Conservation (phyloP, 1,139 yeast species). For the Candida tropicalis region DNA sequence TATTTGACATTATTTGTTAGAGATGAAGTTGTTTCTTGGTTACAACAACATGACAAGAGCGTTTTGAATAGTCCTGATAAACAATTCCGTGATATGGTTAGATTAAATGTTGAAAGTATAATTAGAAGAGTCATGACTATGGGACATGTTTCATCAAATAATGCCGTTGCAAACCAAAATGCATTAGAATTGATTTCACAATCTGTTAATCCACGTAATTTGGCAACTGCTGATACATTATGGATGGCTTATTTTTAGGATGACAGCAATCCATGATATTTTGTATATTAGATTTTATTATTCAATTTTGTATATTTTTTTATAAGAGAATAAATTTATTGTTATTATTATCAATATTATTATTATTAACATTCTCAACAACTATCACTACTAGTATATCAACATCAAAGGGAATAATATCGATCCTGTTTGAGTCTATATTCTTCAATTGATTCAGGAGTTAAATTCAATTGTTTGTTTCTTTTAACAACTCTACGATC, state of each 20-base stretch:
- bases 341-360: not conserved
- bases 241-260: constrained; percentile 93
- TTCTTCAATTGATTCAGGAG: constrained; percentile 13
- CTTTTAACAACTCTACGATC: constrained; percentile 21
- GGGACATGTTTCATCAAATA: constrained; percentile 77
- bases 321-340: not conserved
- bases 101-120: constrained; percentile 84
- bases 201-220: constrained; percentile 93
- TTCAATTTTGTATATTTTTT: constrained; percentile 4
- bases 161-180: constrained; percentile 86
- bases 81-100: constrained; percentile 83
- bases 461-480: constrained; percentile 6
- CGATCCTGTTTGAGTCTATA: constrained; percentile 9
- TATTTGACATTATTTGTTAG: constrained; percentile 89
- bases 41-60: constrained; percentile 76
- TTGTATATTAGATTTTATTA: constrained; percentile 6
- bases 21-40: constrained; percentile 95
- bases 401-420: constrained; percentile 14
- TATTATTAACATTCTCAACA: no score
- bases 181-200: constrained; percentile 89
- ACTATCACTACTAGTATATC: no score
- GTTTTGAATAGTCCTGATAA: constrained; percentile 55
- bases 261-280: not conserved
- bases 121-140: constrained; percentile 68
- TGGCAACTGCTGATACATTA: constrained; percentile 89